Evolutionary conservation across 306 rosid species (phyloP), one percentile per base, ranked within the genome.

Genomic region (Herpetospermum pedunculosum): DNA sequence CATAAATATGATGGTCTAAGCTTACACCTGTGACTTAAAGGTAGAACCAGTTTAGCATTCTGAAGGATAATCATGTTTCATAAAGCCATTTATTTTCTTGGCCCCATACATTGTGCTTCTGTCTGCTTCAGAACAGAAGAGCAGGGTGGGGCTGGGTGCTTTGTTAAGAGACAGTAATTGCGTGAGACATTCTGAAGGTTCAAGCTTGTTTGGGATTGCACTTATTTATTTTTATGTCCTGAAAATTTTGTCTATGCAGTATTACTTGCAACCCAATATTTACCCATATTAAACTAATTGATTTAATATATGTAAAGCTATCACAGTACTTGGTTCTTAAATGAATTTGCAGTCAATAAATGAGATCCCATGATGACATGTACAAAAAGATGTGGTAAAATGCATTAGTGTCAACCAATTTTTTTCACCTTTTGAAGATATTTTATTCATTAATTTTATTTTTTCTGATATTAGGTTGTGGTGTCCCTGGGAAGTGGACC

Each of bases 401-500:
- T 54, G 48, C 49, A 29, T 38, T 18, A n/a, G 6, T 38, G 70
- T 38, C 75, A 37, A 46, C 67, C 52, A 75, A 75, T 15, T 67
- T 64, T 69, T 72, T 10, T 62, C 73, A 74, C 5, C 37, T 14
- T 76, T 5, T 29, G 15, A 32, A 59, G 48, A 19, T 14, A 41
- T 80, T 52, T 69, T 28, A 75, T 55, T 74, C 44, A 49, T 77
- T 63, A 73, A 34, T 35, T 77, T 58, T 80, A 73, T 80, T 71
- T 55, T 83, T 59, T 83, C 85, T 77, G 81, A 43, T 68, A 81
- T 77, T 84, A 94, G 97, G 93, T 95, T 60, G 70, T 95, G 79
- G 99, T 91, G 76, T 91, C 96, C 49, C 29, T 91, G 77, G 95
- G 96, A 76, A 88, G 97, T 88, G 99, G 99, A 83, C 99, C 97